Base-by-base conservation (phyloP, 305 asterid species). In the Solanum chacoense region DNA sequence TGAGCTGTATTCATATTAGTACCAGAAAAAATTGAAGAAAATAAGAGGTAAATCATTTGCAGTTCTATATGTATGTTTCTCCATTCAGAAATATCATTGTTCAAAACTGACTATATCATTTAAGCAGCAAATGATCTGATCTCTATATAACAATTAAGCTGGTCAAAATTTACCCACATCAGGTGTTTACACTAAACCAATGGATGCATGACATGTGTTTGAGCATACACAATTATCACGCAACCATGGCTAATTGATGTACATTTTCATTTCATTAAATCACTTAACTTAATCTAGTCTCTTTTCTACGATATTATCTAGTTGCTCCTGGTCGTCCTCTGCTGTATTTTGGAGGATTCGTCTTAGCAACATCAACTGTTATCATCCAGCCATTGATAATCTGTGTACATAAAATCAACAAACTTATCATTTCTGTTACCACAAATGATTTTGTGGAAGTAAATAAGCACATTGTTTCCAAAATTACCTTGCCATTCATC, bases 331-430 rank as follows among this genome's bases (percentile, higher is more conserved):
- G 91, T 87, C 89, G 93, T 20, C 95, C 93, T 91, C 94, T 89
- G 85, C 79, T 92, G 89, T 88, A 94, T 92, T 92, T 97, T 2
- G 95, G 97, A 42, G 98, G 95, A 92, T 87, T 96, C 40, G 80
- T 91, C 91, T 91, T 94, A 4, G 98, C 98, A 91, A 94, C 98
- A 90, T 97, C 98, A 37, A 96, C 98, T 20, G 98, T 95, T 81
- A 97, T 97, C 99, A 96, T 93, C 99, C 99, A 97, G 88, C 99
- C 98, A 86, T 97, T 97, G 92, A 97, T 95, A 92, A 97, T 97
- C 99, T 96, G 97, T 85, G 75, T 40, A 87, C 28, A 59, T 8
- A 55, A 85, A 74, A 88, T 8, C 13, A 76, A 87, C 35, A 31
- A 16, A 83, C 38, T 86, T 50, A 86, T 73, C 24, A 63, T 42